Percentiles rank a stretch among this genome's conserved stretches.
Evolutionary conservation across 2,329 filamentous ascomycete genomes (phyloP).

Genomic region (Talaromyces piceae): DNA sequence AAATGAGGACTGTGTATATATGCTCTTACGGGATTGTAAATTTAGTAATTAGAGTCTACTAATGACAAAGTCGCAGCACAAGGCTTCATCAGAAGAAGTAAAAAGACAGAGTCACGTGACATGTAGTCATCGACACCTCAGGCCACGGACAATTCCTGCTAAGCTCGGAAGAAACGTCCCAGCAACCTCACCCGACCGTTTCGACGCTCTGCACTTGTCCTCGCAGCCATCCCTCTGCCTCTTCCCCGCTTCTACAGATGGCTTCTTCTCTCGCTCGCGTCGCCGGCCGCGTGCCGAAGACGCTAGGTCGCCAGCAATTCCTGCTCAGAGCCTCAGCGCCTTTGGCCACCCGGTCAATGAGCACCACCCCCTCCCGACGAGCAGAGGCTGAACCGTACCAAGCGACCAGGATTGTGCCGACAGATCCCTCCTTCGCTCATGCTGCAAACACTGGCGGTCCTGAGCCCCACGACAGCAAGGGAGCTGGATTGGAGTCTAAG

Average conservation of each 20-base stretch:
- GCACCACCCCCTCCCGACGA: slow-evolving; percentile 48
- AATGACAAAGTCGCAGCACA: too few relatives aligned
- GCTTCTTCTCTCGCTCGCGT: slow-evolving; percentile 55
- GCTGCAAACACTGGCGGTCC: slow-evolving; percentile 37
- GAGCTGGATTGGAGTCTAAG: slow-evolving; percentile 42
- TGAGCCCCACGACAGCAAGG: slow-evolving; percentile 31
- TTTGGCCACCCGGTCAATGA: slow-evolving; percentile 48
- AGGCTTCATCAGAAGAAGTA: too few relatives aligned
- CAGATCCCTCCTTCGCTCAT: slow-evolving; percentile 49
- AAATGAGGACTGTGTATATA: too few relatives aligned
- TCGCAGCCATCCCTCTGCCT: slow-evolving; percentile 17
- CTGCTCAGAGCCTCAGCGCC: slow-evolving; percentile 33
- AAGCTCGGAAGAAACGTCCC: slow-evolving; percentile 22
- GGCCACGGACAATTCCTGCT: slow-evolving; percentile 25
- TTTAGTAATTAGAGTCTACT: too few relatives aligned
- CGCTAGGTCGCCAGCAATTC: slow-evolving; percentile 49
- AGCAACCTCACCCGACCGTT: slow-evolving; percentile 25
- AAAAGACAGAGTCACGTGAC: too few relatives aligned
- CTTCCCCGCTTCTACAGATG: slow-evolving; percentile 39
- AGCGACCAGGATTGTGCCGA: slow-evolving; percentile 50
- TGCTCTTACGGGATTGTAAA: too few relatives aligned
- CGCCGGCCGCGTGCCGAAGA: slow-evolving; percentile 52
- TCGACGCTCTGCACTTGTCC: slow-evolving; percentile 28
- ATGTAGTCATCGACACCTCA: slow-evolving; percentile 25
- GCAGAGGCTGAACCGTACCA: slow-evolving; percentile 42